Base-by-base conservation (phyloP, 345 rosid species). In the Hevea brasiliensis region DNA sequence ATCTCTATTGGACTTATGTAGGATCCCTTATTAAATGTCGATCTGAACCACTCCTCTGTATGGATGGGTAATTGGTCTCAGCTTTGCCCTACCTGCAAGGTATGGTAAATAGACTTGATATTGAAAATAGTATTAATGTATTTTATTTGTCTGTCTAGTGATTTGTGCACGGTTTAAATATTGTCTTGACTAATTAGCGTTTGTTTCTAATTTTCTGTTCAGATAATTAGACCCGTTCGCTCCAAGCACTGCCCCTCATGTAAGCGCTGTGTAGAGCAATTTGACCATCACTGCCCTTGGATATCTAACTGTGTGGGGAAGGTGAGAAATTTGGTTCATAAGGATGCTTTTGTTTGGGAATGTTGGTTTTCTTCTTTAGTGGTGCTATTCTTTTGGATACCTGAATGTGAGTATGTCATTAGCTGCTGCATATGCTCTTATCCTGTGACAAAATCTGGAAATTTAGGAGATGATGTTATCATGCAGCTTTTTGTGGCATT, bases 71-170 rank as follows among this genome's bases (percentile, higher is more conserved):
- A 87, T 82, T 95, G 99, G 99, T 91, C 98, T 80, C 99, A 92
- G 74, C 98, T 92, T 66, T 95, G 99, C 85, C 98, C 99, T 29
- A 92, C 98, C 71, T 95, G 99, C 94, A 95, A 92, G 99, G 99
- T 95, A 70, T 75, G 66, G 77, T 60, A 74, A 57, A 64, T 44
- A 57, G 73, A 15, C 3, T 13, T 4, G 17, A 71, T 21, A 60
- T 26, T 40, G 7, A 35, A 53, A 21, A 32, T 32, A 40, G 53
- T 37, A n/a, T 4, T 40, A 23, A 3, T 23, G 5, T 9, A 44
- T 54, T 48, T 61, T 47, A 0, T 41, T 61, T 74, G 14, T 24
- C 67, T 26, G 26, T 61, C 55, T 4, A 50, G 55, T 47, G 59
- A 23, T 61, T 45, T 18, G 17, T 12, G 4, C 29, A 27, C 44